A percentile compares a stretch with the other conserved stretches of the same genome.
phyloP scores from a whole-genome alignment of 257 asterid species.

The Lavandula angustifolia region DNA sequence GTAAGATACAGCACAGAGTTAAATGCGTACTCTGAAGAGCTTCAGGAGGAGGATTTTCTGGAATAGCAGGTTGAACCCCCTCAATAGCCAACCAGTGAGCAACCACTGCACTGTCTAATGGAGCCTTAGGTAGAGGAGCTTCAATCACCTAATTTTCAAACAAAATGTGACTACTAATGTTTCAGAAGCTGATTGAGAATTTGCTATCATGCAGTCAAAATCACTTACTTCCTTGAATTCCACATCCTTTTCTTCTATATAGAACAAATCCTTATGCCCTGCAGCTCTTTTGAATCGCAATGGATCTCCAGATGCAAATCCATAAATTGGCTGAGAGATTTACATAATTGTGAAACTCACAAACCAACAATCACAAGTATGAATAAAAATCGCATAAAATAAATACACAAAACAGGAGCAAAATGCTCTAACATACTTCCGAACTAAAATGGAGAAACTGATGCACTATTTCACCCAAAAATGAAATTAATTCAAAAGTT shows the following conservation, averaged over 20 bases:
- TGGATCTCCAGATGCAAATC: conserved; percentile 90
- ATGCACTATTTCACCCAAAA: neutral
- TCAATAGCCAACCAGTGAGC: conserved; percentile 95
- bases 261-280: conserved; percentile 92
- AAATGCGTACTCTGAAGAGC: conserved; percentile 56
- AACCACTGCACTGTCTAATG: conserved; percentile 75
- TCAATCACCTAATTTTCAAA: conserved; percentile 71
- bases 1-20: conserved; percentile 13
- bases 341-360: conserved; percentile 29
- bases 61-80: conserved; percentile 97
- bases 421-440: neutral
- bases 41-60: conserved; percentile 92
- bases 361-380: conserved; percentile 13
- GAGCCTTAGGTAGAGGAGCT: conserved; percentile 95
- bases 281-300: conserved; percentile 85
- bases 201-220: conserved; percentile 7
- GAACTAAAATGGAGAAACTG: neutral
- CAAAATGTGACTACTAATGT: conserved; percentile 16
- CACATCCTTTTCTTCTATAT: conserved; percentile 81
- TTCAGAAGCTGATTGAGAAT: conserved; percentile 5
- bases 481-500: neutral
- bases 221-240: conserved; percentile 87
- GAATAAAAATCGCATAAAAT: neutral
- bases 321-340: conserved; percentile 73
- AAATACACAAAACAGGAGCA: neutral